These are phyloP conservation scores for Alternaria rosae DNA, from an alignment of 2,329 filamentous ascomycete species.

Conservation along the genomic window DNA sequence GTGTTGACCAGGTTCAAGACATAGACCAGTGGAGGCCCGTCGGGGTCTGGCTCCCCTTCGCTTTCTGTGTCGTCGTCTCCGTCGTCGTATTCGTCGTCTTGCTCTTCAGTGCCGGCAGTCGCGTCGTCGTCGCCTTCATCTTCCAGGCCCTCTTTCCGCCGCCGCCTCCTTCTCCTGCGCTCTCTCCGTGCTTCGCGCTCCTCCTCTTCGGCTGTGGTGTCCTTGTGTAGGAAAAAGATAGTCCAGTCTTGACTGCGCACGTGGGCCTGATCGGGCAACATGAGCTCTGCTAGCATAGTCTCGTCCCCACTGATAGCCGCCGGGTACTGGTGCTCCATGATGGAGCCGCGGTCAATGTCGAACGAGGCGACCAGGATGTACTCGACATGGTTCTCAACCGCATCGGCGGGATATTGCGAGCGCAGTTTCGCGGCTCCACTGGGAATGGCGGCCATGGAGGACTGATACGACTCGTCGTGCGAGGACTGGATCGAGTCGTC, in stretches of 20 bases:
- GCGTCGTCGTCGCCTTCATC: slow-evolving; percentile 52
- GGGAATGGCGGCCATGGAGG: slow-evolving; percentile 2
- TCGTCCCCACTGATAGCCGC: slow-evolving; percentile 95
- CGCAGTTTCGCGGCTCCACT: slow-evolving; percentile 41
- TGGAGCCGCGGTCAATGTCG: slow-evolving; percentile 91
- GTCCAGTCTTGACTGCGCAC: slow-evolving; percentile 97
- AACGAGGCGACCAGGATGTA: slow-evolving; percentile 98
- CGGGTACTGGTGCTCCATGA: slow-evolving; percentile 99
- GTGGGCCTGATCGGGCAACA: slow-evolving; percentile 97
- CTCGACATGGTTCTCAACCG: slow-evolving; percentile 87
- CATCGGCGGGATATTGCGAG: slow-evolving; percentile 58
- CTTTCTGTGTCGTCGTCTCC: slow-evolving; percentile 61
- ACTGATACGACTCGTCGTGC: slow-evolving; percentile 35
- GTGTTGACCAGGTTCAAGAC: slow-evolving; percentile 98
- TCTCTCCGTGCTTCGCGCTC: slow-evolving; percentile 65
- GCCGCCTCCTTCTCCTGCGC: slow-evolving; percentile 61
- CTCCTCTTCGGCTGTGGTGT: slow-evolving; percentile 83
- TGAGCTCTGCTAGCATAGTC: slow-evolving; percentile 96
- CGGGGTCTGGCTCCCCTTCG: slow-evolving; percentile 64
- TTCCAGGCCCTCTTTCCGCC: slow-evolving; percentile 51
- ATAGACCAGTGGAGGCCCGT: slow-evolving; percentile 93
- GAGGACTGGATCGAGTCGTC: slow-evolving; percentile 40
- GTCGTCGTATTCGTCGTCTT: slow-evolving; percentile 50
- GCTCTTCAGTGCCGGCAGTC: slow-evolving; percentile 35
- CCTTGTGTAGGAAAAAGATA: slow-evolving; percentile 98